These are phyloP conservation scores for Coemansia sp. DNA, from an alignment of 192 early-diverging fungal genomes.

Conservation along the genomic window DNA sequence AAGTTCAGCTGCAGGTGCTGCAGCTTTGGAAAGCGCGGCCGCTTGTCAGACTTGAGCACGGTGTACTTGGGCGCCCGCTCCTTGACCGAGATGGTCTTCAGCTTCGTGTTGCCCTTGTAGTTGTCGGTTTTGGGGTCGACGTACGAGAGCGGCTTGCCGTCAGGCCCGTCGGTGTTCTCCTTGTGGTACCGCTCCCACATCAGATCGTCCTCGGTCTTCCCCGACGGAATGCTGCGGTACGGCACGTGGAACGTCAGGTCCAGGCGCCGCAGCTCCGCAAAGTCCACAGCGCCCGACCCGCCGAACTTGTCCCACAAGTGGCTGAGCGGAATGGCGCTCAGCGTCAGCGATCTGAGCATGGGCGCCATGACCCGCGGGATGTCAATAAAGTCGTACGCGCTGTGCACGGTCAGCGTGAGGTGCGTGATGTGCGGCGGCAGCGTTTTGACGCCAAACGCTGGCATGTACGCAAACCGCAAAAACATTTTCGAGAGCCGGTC, in stretches of 20 bases:
- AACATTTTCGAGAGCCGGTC: constrained; percentile 18
- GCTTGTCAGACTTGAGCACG: constrained; percentile 21
- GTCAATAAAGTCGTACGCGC: constrained; percentile 37
- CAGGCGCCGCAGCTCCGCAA: constrained; percentile 23
- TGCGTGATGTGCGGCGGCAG: constrained; percentile 48
- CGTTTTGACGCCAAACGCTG: constrained; percentile 39
- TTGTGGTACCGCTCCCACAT: constrained; percentile 35
- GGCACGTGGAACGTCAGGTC: constrained; percentile 43
- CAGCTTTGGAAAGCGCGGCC: constrained; percentile 45
- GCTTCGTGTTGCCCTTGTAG: constrained; percentile 31
- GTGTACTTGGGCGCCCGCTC: constrained; percentile 42
- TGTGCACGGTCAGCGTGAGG: constrained; percentile 28
- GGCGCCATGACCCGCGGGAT: constrained; percentile 41
- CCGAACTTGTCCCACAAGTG: constrained; percentile 49
- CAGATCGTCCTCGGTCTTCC: constrained; percentile 36
- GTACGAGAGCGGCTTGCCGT: background rate
- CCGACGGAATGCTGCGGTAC: constrained; percentile 35
- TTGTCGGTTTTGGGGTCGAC: background rate
- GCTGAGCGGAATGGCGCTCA: constrained; percentile 36
- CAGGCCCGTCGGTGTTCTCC: constrained; percentile 7
- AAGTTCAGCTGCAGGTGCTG: constrained; percentile 24
- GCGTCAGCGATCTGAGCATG: constrained; percentile 28
- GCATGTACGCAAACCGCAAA: constrained; percentile 35
- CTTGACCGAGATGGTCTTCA: constrained; percentile 39
- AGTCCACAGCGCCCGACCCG: constrained; percentile 17